Conservation (phyloP, 83 land plant genomes). For the Larix sibirica region DNA sequence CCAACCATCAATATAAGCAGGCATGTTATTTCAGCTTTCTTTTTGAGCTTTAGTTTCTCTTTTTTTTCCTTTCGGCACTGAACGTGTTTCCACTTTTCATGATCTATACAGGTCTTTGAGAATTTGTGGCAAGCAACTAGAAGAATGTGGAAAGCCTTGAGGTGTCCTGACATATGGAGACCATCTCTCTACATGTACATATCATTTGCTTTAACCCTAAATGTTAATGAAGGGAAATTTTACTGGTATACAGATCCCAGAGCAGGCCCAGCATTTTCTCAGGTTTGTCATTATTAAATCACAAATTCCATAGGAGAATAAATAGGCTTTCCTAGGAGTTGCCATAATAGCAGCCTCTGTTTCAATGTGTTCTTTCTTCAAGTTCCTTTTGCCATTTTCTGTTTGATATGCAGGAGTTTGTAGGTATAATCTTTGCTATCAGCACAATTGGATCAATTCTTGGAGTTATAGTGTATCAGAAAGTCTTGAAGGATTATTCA, state of each 20-base stretch:
- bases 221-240: slow-evolving; percentile 41
- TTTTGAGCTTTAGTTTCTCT: background rate
- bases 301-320: background rate
- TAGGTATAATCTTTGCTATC: slow-evolving; percentile 64
- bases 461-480: slow-evolving; percentile 62
- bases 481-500: slow-evolving; percentile 46
- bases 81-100: background rate
- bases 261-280: slow-evolving; percentile 33
- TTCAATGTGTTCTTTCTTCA: background rate
- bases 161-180: slow-evolving; percentile 35
- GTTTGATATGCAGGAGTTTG: slow-evolving; percentile 49
- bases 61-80: background rate
- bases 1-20: slow-evolving; percentile 20
- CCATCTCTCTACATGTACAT: slow-evolving; percentile 47
- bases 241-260: slow-evolving; percentile 41
- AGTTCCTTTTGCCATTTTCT: background rate
- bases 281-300: slow-evolving; percentile 18
- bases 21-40: slow-evolving; percentile 12
- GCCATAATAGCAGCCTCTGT: too few species aligned
- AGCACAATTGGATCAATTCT: slow-evolving; percentile 58
- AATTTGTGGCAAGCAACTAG: slow-evolving; percentile 21
- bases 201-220: slow-evolving; percentile 33
- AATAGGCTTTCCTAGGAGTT: background rate
- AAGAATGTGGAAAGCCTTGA: slow-evolving; percentile 26
- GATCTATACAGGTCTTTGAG: slow-evolving; percentile 18